Evolutionary conservation across 2,329 filamentous ascomycete species (phyloP).

Genomic region (Pezicula radicicola): DNA sequence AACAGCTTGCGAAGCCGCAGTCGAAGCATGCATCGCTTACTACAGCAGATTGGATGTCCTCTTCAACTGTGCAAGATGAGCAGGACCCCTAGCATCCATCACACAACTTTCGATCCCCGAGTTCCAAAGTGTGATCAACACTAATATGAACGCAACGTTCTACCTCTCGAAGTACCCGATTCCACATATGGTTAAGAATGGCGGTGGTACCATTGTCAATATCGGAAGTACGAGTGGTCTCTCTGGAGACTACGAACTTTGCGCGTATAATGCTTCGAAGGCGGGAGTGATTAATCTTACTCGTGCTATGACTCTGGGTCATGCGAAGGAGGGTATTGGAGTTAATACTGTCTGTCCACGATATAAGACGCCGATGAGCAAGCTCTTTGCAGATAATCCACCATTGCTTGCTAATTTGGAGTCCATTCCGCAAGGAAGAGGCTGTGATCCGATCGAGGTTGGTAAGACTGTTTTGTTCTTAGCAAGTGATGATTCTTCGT

Average conservation of each 20-base stretch:
- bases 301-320: constrained; percentile 51
- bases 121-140: no score
- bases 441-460: not conserved
- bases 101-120: not conserved
- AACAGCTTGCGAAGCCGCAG: not conserved
- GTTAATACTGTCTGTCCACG: constrained; percentile 54
- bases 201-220: constrained; percentile 53
- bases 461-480: not conserved
- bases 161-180: not conserved
- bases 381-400: not conserved
- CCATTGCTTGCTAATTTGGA: not conserved
- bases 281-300: constrained; percentile 48
- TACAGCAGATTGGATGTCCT: not conserved
- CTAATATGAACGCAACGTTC: not conserved
- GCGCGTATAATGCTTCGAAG: not conserved
- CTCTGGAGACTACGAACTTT: not conserved
- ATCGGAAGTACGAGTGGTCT: constrained; percentile 58
- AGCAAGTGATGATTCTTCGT: not conserved
- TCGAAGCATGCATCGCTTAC: not conserved
- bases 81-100: not conserved
- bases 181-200: constrained; percentile 1
- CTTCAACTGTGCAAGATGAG: not conserved
- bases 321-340: constrained; percentile 44
- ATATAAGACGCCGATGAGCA: constrained; percentile 40
- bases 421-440: not conserved